Conservation (phyloP, 1,284 basidiomycete species). For the Quambalaria eucalypti region DNA sequence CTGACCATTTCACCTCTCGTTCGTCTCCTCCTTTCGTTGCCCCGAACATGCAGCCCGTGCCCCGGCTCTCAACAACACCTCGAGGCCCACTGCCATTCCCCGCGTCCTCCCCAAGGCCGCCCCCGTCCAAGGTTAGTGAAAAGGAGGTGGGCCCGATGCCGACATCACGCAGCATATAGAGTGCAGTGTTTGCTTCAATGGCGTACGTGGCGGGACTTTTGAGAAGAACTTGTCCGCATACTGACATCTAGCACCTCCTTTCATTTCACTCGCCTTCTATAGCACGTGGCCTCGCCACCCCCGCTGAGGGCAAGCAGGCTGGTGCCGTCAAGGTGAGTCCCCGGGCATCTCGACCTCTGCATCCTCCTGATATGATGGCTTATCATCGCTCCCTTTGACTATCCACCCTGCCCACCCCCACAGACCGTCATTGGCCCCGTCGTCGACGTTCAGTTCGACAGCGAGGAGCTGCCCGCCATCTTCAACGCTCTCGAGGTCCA, state of each 20-base stretch:
- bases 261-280: neutral
- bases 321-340: conserved; percentile 1
- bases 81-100: neutral
- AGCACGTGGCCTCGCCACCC: conserved; percentile 1
- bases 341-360: neutral
- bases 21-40: neutral
- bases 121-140: neutral
- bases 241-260: too few species aligned
- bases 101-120: neutral
- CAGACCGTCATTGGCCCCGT: conserved; percentile 61
- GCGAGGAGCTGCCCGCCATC: conserved; percentile 75
- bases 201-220: too few species aligned
- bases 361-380: too few species aligned
- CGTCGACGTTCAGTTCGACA: conserved; percentile 76
- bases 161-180: neutral
- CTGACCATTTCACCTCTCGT: too few species aligned
- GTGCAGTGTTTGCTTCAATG: neutral
- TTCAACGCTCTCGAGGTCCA: conserved; percentile 96
- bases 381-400: too few species aligned
- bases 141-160: neutral
- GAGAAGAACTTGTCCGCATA: too few species aligned
- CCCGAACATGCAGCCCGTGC: neutral
- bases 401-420: neutral
- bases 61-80: neutral
- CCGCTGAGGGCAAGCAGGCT: neutral